Percentiles rank a stretch among this genome's conserved stretches.
Conservation (phyloP, 257 asterid genomes). For the Nyctanthes arbortristis region DNA sequence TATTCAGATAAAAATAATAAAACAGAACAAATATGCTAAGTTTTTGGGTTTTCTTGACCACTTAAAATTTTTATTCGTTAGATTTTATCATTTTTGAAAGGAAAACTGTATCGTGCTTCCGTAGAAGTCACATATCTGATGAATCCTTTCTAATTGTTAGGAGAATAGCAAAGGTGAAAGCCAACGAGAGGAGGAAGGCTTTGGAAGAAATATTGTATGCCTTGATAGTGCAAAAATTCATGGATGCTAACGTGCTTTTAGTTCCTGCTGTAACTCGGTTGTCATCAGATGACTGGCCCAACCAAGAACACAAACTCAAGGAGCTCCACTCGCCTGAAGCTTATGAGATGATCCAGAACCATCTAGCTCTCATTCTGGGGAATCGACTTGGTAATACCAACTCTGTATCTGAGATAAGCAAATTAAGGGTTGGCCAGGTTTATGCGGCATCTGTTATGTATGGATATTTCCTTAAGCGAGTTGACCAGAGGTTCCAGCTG, state of each 20-base stretch:
- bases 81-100: not conserved
- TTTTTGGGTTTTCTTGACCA: not conserved
- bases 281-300: conserved; percentile 53
- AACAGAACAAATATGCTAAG: not conserved
- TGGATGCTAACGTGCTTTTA: conserved; percentile 79
- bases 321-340: conserved; percentile 87
- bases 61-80: not conserved
- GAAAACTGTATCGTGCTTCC: not conserved
- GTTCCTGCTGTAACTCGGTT: conserved; percentile 56
- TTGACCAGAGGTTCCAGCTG: conserved; percentile 92
- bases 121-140: conserved; percentile 10
- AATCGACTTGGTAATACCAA: conserved; percentile 48
- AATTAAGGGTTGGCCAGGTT: conserved; percentile 83
- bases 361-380: conserved; percentile 80
- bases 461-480: conserved; percentile 89
- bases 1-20: not conserved
- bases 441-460: conserved; percentile 96
- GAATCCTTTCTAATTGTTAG: conserved; percentile 34
- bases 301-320: conserved; percentile 57
- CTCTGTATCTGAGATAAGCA: conserved; percentile 66
- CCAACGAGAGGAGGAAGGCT: conserved; percentile 75
- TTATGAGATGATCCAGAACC: conserved; percentile 91
- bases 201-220: conserved; percentile 92
- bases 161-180: conserved; percentile 96
- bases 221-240: conserved; percentile 81